Conservation (phyloP, 2,329 filamentous ascomycete species). For the Chalaropsis ovoidea region DNA sequence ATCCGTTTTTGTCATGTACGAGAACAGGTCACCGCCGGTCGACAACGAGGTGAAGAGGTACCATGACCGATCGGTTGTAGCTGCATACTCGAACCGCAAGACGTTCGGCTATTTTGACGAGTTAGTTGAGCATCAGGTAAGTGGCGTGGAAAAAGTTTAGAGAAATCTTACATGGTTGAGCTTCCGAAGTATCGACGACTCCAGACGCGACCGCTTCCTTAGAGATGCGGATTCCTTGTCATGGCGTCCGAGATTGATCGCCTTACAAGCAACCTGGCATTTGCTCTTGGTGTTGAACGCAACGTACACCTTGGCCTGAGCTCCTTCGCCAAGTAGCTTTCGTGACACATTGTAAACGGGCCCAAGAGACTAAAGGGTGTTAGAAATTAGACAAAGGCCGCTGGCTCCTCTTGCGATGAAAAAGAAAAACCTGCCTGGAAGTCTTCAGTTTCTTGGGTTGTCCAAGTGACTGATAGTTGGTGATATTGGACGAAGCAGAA, state of each 20-base stretch:
- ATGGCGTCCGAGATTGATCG: neutral
- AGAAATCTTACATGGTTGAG: slow-evolving; percentile 42
- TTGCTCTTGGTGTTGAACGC: slow-evolving; percentile 41
- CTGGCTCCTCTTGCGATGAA: neutral
- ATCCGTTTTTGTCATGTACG: slow-evolving; percentile 33
- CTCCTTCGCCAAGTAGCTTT: slow-evolving; percentile 34
- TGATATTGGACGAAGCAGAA: slow-evolving; percentile 32
- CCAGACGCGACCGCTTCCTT: slow-evolving; percentile 36
- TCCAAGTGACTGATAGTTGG: slow-evolving; percentile 14
- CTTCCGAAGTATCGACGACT: slow-evolving; percentile 40
- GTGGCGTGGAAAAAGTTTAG: neutral
- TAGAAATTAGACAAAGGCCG: slow-evolving; percentile 11
- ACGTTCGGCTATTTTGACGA: slow-evolving; percentile 20
- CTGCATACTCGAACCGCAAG: slow-evolving; percentile 14
- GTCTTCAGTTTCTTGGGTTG: neutral
- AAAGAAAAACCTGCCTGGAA: slow-evolving; percentile 9
- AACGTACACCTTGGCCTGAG: slow-evolving; percentile 34
- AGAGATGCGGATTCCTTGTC: slow-evolving; percentile 30
- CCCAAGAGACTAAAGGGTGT: slow-evolving; percentile 30
- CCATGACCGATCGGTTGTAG: slow-evolving; percentile 27
- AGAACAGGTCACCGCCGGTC: slow-evolving; percentile 45
- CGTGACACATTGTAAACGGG: slow-evolving; percentile 32
- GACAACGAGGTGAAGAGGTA: slow-evolving; percentile 51
- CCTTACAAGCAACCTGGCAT: slow-evolving; percentile 59
- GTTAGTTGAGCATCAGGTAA: neutral